Base-by-base conservation (phyloP, 2,329 filamentous ascomycete species). In the Aspergillus luchuensis region DNA sequence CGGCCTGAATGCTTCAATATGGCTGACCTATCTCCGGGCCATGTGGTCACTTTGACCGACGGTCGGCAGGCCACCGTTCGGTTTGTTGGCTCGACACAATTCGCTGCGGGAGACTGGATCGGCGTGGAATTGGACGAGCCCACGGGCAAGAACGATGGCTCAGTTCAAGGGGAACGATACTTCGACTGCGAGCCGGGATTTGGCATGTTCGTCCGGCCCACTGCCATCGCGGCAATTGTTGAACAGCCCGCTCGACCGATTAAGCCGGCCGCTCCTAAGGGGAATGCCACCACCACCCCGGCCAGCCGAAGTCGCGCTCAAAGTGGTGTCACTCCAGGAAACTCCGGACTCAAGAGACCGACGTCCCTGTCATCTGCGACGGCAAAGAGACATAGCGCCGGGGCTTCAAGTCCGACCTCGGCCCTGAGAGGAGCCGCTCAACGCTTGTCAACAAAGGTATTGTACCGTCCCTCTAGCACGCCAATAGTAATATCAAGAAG, bases 91-190 rank as follows among this genome's bases (percentile, higher is more conserved):
- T 81, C 84, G 58, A 92, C 94, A 39, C 81, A 85, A 69, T 97
- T 98, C 78, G 88, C 92, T 60, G 81, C 84, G 5, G 94, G 93
- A 64, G 87, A 91, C 63, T 98, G 93, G 92, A 83, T 97, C 61
- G 94, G 94, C 65, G 86, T 98, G 61, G 93, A 97, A 80, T 85
- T 98, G 59, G 87, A 92, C 56, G 89, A 91, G 50, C 82, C 88
- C 56, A 86, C 85, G 19, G 94, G 95, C 33, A 98, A 98, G 81
- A 98, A 98, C 70, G 92, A 98, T 82, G 94, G 94, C 66, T 89
- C 90, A 58, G 91, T 98, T 50, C 87, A 94, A 75, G 93, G 92
- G 63, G 86, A 91, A 72, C 84, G 91, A 19, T 98, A 98, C 74
- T 98, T 97, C 69, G 87, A 93, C 53, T 98, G 94, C 68, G 75